Percentiles rank a stretch among this genome's conserved stretches.
phyloP scores from a whole-genome alignment of 352 stramenopile species.

The Pythium brassicae region DNA sequence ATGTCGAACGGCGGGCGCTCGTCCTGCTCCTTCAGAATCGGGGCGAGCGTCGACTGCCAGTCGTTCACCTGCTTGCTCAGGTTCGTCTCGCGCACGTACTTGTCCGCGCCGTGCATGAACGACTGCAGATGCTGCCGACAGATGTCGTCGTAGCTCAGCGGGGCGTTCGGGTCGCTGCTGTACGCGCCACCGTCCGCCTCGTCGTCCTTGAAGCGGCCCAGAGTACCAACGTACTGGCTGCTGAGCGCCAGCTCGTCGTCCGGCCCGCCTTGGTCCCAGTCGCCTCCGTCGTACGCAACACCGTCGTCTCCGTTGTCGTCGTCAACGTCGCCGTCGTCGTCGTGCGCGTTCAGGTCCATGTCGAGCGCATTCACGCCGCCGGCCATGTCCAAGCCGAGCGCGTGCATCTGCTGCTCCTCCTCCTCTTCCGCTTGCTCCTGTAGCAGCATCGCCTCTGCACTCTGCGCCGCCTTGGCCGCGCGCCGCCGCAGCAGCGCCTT shows the following conservation, averaged over 20 bases:
- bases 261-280: slow-evolving; percentile 24
- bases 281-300: slow-evolving; percentile 12
- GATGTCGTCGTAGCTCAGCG: slow-evolving; percentile 65
- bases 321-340: slow-evolving; percentile 16
- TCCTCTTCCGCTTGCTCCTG: slow-evolving; percentile 67
- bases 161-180: slow-evolving; percentile 1
- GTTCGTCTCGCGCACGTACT: slow-evolving; percentile 73
- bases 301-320: slow-evolving; percentile 26
- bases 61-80: slow-evolving; percentile 68
- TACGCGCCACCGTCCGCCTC: not conserved
- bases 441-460: slow-evolving; percentile 58
- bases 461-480: slow-evolving; percentile 48
- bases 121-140: slow-evolving; percentile 70
- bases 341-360: slow-evolving; percentile 30
- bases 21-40: slow-evolving; percentile 72
- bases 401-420: slow-evolving; percentile 53
- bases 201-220: not conserved
- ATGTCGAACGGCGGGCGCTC: slow-evolving; percentile 70
- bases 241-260: slow-evolving; percentile 13
- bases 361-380: slow-evolving; percentile 20
- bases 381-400: slow-evolving; percentile 28
- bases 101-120: slow-evolving; percentile 79
- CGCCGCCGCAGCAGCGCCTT: slow-evolving; percentile 40
- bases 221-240: not conserved
- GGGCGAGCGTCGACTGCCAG: slow-evolving; percentile 71